Evolutionary conservation across 2,329 filamentous ascomycete species (phyloP).

Genomic region (Scedosporium apiospermum): DNA sequence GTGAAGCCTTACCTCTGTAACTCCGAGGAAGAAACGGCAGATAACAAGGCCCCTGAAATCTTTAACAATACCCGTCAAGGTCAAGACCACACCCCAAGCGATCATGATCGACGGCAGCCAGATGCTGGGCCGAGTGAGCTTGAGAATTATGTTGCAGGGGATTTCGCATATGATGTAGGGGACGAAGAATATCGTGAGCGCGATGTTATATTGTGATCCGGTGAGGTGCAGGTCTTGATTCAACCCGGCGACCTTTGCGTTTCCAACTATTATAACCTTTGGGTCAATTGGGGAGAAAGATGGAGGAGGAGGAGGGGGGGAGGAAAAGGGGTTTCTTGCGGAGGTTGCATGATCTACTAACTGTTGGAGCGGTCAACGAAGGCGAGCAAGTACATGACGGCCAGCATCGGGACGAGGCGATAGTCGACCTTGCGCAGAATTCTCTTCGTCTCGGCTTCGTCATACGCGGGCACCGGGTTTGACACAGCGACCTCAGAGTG

Average conservation of each 20-base stretch:
- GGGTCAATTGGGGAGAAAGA: too few relatives aligned
- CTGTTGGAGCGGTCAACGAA: constrained; percentile 36
- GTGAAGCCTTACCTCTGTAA: constrained; percentile 22
- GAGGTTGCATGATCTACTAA: too few relatives aligned
- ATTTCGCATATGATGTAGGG: constrained; percentile 40
- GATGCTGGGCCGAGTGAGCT: constrained; percentile 5
- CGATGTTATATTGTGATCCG: constrained; percentile 49
- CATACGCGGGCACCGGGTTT: too few relatives aligned
- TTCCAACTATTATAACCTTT: constrained; percentile 17
- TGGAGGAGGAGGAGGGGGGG: too few relatives aligned
- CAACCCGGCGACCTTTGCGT: constrained; percentile 38
- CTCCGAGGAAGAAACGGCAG: constrained; percentile 5
- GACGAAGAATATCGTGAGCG: constrained; percentile 46
- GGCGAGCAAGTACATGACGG: constrained; percentile 40
- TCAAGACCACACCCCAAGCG: constrained; percentile 32
- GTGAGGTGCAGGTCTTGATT: constrained; percentile 35
- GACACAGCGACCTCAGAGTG: too few relatives aligned
- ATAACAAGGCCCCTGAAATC: not conserved
- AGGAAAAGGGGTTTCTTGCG: too few relatives aligned
- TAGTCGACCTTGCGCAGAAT: constrained; percentile 21
- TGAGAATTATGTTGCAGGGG: constrained; percentile 24
- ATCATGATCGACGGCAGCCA: constrained; percentile 7
- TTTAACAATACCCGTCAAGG: constrained; percentile 13
- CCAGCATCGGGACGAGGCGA: constrained; percentile 25
- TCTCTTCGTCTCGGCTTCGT: constrained; percentile 3